phyloP scores from a whole-genome alignment of 1,284 basidiomycete genomes.

The Fistulina hepatica region DNA sequence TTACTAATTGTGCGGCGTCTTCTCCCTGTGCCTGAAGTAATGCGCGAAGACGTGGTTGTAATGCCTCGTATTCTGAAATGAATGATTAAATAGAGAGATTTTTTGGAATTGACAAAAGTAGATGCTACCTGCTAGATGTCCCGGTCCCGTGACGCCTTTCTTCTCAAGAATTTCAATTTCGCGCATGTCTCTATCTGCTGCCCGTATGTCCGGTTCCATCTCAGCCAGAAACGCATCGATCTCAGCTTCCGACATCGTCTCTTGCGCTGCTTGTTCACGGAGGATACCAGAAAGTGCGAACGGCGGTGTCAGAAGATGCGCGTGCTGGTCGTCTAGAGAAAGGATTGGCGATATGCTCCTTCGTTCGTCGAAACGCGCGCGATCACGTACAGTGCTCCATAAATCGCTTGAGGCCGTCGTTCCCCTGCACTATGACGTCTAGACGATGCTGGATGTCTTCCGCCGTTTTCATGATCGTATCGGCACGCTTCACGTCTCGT shows the following conservation, averaged over 20 bases:
- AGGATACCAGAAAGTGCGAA: slow-evolving; percentile 58
- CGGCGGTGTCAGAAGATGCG: slow-evolving; percentile 56
- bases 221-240: slow-evolving; percentile 60
- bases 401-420: slow-evolving; percentile 62
- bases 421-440: slow-evolving; percentile 44
- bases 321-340: slow-evolving; percentile 58
- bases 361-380: neutral
- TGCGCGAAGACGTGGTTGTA: slow-evolving; percentile 49
- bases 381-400: slow-evolving; percentile 61
- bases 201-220: slow-evolving; percentile 71
- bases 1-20: slow-evolving; percentile 39
- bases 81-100: slow-evolving; percentile 1
- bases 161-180: slow-evolving; percentile 61
- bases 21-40: slow-evolving; percentile 50
- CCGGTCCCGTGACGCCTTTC: slow-evolving; percentile 59
- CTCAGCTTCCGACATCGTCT: slow-evolving; percentile 52
- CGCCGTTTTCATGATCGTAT: slow-evolving; percentile 45
- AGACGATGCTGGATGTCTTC: slow-evolving; percentile 50
- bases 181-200: slow-evolving; percentile 66
- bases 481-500: slow-evolving; percentile 22
- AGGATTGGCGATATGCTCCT: slow-evolving; percentile 1
- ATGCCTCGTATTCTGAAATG: slow-evolving; percentile 48
- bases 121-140: slow-evolving; percentile 53
- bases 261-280: slow-evolving; percentile 41
- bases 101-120: slow-evolving; percentile 1